Percentiles rank a stretch among this genome's conserved stretches.
These are phyloP conservation scores for Phylloporus sp. DNA, from an alignment of 1,284 basidiomycete species.

Conservation along the genomic window DNA sequence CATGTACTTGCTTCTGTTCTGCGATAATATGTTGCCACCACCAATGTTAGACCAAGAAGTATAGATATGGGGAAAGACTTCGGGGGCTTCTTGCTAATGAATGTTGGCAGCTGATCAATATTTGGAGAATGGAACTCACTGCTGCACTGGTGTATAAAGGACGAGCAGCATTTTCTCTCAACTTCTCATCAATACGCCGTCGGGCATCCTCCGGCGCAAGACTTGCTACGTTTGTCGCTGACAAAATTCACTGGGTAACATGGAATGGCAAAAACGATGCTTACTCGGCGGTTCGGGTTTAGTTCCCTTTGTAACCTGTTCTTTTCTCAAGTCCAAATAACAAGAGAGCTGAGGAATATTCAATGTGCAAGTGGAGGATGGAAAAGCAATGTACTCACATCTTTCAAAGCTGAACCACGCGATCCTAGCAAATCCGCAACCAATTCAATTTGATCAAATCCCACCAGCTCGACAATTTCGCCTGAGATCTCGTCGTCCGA, in stretches of 20 bases:
- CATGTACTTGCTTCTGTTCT: conserved; percentile 77
- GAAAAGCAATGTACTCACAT: conserved; percentile 40
- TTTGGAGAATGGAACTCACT: conserved; percentile 43
- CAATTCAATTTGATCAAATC: conserved; percentile 84
- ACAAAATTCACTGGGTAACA: conserved; percentile 2
- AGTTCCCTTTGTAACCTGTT: neutral
- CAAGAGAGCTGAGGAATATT: conserved; percentile 19
- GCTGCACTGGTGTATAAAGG: conserved; percentile 67
- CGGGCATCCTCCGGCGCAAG: conserved; percentile 62
- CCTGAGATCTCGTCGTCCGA: conserved; percentile 76
- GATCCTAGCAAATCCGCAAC: conserved; percentile 59
- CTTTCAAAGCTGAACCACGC: conserved; percentile 45
- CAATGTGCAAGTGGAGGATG: neutral
- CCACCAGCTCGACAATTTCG: conserved; percentile 82
- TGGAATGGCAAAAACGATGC: neutral
- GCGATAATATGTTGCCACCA: conserved; percentile 73
- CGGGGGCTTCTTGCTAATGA: conserved; percentile 56
- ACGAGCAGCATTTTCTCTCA: conserved; percentile 68
- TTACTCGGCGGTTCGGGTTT: conserved; percentile 17
- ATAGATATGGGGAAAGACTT: conserved; percentile 90
- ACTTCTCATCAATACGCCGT: conserved; percentile 65
- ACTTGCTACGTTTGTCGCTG: conserved; percentile 22
- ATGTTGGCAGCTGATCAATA: conserved; percentile 12
- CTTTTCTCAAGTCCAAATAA: conserved; percentile 7
- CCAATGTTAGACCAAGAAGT: conserved; percentile 57